Evolutionary conservation across 1,284 basidiomycete genomes (phyloP), one percentile per base, ranked within the genome.

Genomic region (Moniliophthora roreri): DNA sequence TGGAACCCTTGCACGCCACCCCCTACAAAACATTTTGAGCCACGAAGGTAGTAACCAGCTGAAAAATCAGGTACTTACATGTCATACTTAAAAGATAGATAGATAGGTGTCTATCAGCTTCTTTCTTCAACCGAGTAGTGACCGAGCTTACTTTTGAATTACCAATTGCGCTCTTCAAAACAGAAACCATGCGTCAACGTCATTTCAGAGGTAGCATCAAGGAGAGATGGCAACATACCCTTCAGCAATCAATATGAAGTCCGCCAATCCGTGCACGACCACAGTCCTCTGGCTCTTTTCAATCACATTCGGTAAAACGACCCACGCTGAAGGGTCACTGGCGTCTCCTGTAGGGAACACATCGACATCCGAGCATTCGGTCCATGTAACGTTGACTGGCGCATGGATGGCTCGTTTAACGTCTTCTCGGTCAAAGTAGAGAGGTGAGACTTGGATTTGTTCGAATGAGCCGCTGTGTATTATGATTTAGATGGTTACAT

Each of bases 331-430:
- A 2, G 87, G 86, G 3, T 77, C 66, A 55, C 86, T 89, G 9
- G 51, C 63, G 62, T 91, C 89, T 7, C 80, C 79, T 11, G 69
- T 62, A 3, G 79, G 78, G 73, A 89, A 90, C 0, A 89, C 84
- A 51, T 81, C 64, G 7, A 78, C 60, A 55, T 79, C 67, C 1
- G 81, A 78, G 64, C 89, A 92, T 61, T 85, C 82, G 1, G 64
- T 55, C 89, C 89, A 91, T 26, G 70, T 63, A 10, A 82, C 76
- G 57, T 83, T 66, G 9, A 72, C 32, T 0, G 89, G 88, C 0
- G 87, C 89, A 61, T 91, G 88, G 46, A 92, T 86, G 1, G 82
- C 87, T 38, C 66, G 59, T 67, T 91, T 89, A 52, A 92, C 89
- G 50, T 91, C 86, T 7, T 66, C 62, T 21, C 82, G 77, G 68